phyloP scores from a whole-genome alignment of 83 land plant genomes.

The Picea mariana region DNA sequence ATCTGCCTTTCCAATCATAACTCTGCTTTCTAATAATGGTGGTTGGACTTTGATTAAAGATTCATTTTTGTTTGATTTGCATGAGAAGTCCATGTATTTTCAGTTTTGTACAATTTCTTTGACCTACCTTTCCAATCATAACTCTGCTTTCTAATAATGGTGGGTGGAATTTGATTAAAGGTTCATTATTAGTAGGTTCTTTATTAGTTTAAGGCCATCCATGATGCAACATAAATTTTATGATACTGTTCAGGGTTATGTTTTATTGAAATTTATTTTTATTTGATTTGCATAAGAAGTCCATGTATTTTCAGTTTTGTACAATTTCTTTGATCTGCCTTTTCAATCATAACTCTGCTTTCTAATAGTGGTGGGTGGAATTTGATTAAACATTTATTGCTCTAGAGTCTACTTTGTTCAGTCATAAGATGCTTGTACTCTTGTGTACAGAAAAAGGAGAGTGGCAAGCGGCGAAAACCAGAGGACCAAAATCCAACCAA shows the following conservation, averaged over 20 bases:
- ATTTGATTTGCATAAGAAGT: background rate
- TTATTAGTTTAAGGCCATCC: background rate
- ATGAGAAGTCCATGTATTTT: background rate
- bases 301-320: background rate
- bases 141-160: background rate
- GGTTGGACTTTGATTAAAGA: background rate
- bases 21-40: background rate
- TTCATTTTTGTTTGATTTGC: background rate
- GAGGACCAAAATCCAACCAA: conserved; percentile 9
- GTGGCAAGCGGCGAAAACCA: conserved; percentile 14
- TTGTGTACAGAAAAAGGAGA: conserved; percentile 16
- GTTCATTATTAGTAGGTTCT: background rate
- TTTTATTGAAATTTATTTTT: background rate
- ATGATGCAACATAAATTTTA: background rate
- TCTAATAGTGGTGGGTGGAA: background rate
- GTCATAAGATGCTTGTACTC: background rate
- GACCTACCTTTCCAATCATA: background rate
- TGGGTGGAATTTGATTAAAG: background rate
- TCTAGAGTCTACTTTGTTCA: background rate
- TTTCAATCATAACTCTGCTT: background rate
- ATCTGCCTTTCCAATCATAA: background rate
- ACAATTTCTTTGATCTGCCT: background rate
- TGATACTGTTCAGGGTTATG: background rate
- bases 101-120: background rate
- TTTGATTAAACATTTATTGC: background rate